phyloP scores from a whole-genome alignment of 495 filamentous ascomycete genomes.

The Aspergillus nidulans region DNA sequence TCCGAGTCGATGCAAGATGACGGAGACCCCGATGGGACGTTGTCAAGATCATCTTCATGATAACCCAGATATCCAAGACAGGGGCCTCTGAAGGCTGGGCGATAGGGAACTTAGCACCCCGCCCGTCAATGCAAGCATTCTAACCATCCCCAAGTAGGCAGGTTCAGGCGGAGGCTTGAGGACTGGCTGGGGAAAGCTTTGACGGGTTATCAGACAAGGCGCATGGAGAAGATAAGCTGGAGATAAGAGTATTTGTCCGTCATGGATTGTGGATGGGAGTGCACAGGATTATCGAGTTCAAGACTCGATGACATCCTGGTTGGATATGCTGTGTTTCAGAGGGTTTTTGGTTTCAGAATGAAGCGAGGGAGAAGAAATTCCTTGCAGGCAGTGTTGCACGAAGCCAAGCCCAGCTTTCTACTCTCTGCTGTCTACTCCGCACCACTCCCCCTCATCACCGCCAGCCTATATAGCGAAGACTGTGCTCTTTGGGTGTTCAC shows the following conservation, averaged over 20 bases:
- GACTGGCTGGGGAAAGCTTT: conserved; percentile 6
- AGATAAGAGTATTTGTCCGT: conserved; percentile 12
- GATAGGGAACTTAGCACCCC: conserved; percentile 12
- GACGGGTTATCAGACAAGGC: conserved; percentile 3
- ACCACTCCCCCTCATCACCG: background rate
- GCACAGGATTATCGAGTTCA: background rate
- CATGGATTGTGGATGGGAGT: background rate
- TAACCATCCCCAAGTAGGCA: conserved; percentile 29
- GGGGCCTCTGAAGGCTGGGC: background rate
- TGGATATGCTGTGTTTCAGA: no score
- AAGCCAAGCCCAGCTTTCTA: background rate
- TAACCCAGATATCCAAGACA: background rate
- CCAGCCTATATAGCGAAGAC: no score
- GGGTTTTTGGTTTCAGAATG: no score
- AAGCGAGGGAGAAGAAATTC: background rate
- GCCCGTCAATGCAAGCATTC: conserved; percentile 13
- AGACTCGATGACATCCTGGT: no score
- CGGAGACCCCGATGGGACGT: conserved; percentile 4
- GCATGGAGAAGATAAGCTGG: conserved; percentile 4
- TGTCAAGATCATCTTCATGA: background rate
- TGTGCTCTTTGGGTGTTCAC: no score
- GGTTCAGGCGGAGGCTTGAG: conserved; percentile 24
- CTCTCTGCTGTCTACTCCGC: background rate
- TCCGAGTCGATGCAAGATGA: background rate
- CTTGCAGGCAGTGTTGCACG: background rate